Conservation (phyloP, 768 basidiomycete species). For the Chalciporus piperatus region DNA sequence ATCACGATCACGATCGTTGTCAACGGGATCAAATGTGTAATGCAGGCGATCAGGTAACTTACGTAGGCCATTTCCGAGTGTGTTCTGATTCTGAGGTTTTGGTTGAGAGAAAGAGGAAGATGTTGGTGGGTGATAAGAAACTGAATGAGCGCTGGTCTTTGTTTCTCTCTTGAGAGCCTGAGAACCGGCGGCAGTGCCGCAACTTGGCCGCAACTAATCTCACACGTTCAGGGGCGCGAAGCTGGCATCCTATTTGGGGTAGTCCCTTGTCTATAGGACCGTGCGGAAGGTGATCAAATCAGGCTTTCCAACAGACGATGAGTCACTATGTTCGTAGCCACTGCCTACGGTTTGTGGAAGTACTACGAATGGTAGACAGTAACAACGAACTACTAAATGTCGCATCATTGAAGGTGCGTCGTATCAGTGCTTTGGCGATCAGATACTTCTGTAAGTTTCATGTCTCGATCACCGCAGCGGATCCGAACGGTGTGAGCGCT, state of each 20-base stretch:
- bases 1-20: background rate
- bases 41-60: slow-evolving; percentile 7
- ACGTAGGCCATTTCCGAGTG: slow-evolving; percentile 21
- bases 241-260: background rate
- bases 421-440: no score
- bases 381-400: no score
- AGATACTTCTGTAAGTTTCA: no score
- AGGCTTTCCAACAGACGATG: background rate
- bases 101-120: slow-evolving; percentile 56
- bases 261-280: background rate
- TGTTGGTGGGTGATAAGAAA: slow-evolving; percentile 54
- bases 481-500: no score
- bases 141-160: slow-evolving; percentile 33
- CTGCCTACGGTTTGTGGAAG: no score
- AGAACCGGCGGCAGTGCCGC: background rate
- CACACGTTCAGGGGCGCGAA: background rate
- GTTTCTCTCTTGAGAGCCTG: background rate
- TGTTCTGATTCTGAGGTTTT: slow-evolving; percentile 10
- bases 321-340: no score
- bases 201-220: no score
- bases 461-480: no score
- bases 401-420: no score
- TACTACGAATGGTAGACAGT: no score
- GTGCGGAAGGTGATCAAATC: background rate
- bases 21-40: background rate